These are phyloP conservation scores for Nemophila menziesii DNA, from an alignment of 257 asterid genomes.

Conservation along the genomic window DNA sequence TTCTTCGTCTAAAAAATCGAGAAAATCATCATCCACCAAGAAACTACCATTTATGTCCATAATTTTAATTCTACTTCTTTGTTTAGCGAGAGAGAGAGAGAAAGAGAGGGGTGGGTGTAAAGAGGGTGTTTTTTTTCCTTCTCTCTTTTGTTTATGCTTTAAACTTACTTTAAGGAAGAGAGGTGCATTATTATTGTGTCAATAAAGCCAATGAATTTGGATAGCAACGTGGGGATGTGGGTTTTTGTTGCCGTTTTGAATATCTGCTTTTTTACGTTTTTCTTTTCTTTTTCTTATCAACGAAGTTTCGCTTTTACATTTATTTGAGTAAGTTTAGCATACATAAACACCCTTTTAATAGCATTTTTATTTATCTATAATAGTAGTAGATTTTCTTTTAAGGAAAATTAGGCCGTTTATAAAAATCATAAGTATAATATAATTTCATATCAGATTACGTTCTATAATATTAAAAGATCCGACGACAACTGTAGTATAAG, in stretches of 20 bases:
- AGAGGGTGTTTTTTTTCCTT: background rate
- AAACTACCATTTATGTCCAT: conserved; percentile 18
- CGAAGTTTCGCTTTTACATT: background rate
- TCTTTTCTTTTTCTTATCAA: background rate
- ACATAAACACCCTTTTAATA: background rate
- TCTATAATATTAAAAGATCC: no score
- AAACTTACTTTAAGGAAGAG: conserved; percentile 6
- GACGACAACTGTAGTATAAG: no score
- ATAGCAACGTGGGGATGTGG: conserved; percentile 20
- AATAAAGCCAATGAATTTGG: conserved; percentile 14
- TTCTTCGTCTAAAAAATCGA: conserved; percentile 51
- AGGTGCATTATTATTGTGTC: conserved; percentile 15
- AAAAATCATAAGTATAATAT: no score
- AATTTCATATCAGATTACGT: no score
- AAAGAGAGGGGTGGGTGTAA: background rate
- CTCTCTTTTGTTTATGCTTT: background rate
- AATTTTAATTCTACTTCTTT: conserved; percentile 36
- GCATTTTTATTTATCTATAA: no score
- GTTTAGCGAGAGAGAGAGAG: background rate
- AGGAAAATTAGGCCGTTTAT: no score
- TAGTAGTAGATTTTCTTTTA: no score
- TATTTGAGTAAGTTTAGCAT: background rate
- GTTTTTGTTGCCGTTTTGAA: background rate
- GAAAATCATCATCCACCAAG: conserved; percentile 37
- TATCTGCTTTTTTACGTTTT: background rate